These are phyloP conservation scores for Austroboletus niveus DNA, from an alignment of 1,284 basidiomycete species.

Conservation along the genomic window DNA sequence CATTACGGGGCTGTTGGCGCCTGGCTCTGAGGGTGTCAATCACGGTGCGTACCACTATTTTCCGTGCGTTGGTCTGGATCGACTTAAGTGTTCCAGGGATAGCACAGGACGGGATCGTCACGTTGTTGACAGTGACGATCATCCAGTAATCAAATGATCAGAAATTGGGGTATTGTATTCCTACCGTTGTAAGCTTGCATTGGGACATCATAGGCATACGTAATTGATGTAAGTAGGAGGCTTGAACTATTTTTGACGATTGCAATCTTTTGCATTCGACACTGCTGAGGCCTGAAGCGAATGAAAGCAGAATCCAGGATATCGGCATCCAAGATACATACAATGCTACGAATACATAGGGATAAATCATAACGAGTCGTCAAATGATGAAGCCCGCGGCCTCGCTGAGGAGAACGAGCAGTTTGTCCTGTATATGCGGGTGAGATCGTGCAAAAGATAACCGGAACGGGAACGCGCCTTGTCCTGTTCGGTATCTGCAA, in stretches of 20 bases:
- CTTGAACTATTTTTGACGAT: no score
- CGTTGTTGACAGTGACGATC: slow-evolving; percentile 45
- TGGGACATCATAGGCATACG: no score
- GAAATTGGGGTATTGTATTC: no score
- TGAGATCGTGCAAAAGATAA: slow-evolving; percentile 4
- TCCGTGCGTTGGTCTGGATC: neutral
- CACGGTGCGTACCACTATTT: slow-evolving; percentile 12
- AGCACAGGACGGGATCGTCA: slow-evolving; percentile 46
- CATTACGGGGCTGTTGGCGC: slow-evolving; percentile 24
- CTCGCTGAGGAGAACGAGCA: slow-evolving; percentile 32
- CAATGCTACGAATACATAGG: slow-evolving; percentile 19
- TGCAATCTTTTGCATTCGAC: no score
- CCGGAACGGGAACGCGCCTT: slow-evolving; percentile 46
- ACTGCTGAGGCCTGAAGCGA: no score
- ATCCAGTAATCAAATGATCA: slow-evolving; percentile 11
- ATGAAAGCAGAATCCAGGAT: neutral
- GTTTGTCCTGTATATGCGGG: slow-evolving; percentile 18
- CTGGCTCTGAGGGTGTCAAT: slow-evolving; percentile 21
- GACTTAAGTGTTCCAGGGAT: slow-evolving; percentile 34
- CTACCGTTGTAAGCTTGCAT: no score
- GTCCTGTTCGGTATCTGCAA: slow-evolving; percentile 63
- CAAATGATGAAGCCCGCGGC: slow-evolving; percentile 27
- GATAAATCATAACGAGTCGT: slow-evolving; percentile 12
- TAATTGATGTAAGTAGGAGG: no score
- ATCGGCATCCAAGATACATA: slow-evolving; percentile 6